Evolutionary conservation across 305 asterid species (phyloP).

Genomic region (Andrographis paniculata): DNA sequence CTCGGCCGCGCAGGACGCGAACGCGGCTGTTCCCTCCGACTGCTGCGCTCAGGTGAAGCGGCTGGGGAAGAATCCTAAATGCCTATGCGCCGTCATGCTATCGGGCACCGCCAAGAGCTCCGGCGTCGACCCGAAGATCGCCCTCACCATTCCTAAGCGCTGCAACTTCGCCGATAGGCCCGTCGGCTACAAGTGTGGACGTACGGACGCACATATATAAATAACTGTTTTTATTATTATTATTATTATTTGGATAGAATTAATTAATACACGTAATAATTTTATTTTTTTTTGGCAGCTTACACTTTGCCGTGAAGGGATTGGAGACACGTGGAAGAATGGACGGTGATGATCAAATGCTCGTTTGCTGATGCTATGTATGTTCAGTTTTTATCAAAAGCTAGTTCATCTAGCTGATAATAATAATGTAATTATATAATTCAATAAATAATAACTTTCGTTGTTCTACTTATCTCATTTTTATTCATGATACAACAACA

Average conservation of each 20-base stretch:
- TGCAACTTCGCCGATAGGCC: constrained; percentile 67
- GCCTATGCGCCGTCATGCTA: constrained; percentile 66
- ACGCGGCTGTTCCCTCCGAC: constrained; percentile 30
- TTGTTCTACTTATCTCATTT: background rate
- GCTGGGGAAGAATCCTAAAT: constrained; percentile 47
- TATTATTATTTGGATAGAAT: too few relatives aligned
- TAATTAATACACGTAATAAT: too few relatives aligned
- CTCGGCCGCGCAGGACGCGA: constrained; percentile 37
- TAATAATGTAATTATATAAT: background rate
- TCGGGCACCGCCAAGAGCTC: constrained; percentile 51
- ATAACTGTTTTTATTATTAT: too few relatives aligned
- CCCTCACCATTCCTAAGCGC: constrained; percentile 64
- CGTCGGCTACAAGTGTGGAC: constrained; percentile 56
- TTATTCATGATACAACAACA: background rate
- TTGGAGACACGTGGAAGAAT: background rate
- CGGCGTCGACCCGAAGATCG: constrained; percentile 48
- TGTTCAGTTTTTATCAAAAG: background rate
- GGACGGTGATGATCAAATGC: background rate
- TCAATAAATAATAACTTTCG: too few relatives aligned
- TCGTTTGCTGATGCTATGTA: background rate
- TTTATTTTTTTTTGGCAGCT: constrained; percentile 33
- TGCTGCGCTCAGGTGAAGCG: constrained; percentile 53
- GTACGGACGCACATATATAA: constrained; percentile 15
- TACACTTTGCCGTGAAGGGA: constrained; percentile 32
- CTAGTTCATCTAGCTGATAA: background rate